These are phyloP conservation scores for Aureobasidium sp. DNA, from an alignment of 2,329 filamentous ascomycete genomes.

Conservation along the genomic window DNA sequence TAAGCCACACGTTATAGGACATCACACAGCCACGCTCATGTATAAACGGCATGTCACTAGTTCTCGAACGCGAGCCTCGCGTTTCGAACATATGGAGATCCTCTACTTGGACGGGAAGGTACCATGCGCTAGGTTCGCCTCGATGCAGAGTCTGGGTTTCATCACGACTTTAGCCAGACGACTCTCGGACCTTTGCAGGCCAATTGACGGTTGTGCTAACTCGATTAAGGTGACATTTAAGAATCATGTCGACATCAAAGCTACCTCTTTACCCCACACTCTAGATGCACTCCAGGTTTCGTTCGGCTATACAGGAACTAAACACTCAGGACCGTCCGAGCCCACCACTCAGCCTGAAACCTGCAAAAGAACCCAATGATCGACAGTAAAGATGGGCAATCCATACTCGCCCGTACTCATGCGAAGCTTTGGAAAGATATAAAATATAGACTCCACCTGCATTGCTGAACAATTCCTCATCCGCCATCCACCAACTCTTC, in stretches of 20 bases:
- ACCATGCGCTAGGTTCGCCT: conserved; percentile 1
- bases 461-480: background rate
- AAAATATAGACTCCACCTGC: background rate
- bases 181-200: background rate
- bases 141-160: conserved; percentile 2
- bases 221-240: background rate
- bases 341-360: conserved; percentile 9
- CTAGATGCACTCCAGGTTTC: conserved; percentile 7
- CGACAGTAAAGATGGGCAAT: background rate
- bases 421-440: background rate
- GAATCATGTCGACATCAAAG: conserved; percentile 1
- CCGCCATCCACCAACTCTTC: conserved; percentile 1
- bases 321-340: background rate
- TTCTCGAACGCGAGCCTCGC: conserved; percentile 2
- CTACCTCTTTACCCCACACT: conserved; percentile 4
- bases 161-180: conserved; percentile 9
- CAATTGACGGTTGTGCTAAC: background rate
- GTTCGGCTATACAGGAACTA: conserved; percentile 5
- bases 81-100: conserved; percentile 2
- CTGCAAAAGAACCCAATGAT: background rate
- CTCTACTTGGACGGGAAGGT: background rate
- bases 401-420: background rate
- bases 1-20: conserved; percentile 4
- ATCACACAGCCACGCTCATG: background rate
- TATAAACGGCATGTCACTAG: conserved; percentile 1